Evolutionary conservation across 2,329 filamentous ascomycete species (phyloP).

Genomic region (Periconia sp.): DNA sequence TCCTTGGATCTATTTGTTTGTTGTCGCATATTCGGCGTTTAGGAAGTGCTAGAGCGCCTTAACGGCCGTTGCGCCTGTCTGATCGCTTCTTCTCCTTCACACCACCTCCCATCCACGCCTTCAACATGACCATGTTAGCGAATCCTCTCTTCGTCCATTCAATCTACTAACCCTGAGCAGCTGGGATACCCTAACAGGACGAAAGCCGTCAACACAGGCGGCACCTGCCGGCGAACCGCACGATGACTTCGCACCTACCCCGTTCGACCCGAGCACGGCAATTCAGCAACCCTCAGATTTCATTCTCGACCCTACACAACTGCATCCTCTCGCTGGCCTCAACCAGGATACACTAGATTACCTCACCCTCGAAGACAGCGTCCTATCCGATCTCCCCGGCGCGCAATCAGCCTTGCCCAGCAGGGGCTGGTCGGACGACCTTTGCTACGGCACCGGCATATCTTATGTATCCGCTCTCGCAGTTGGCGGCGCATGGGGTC

Average conservation of each 20-base stretch:
- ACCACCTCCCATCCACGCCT: conserved; percentile 18
- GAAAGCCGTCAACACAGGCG: conserved; percentile 57
- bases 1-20: conserved; percentile 11
- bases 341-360: conserved; percentile 95
- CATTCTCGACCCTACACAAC: conserved; percentile 83
- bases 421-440: conserved; percentile 95
- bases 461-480: conserved; percentile 90
- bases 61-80: conserved; percentile 23
- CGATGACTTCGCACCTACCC: conserved; percentile 58
- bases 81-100: conserved; percentile 17
- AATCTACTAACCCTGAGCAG: too few species aligned
- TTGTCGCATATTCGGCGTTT: conserved; percentile 26
- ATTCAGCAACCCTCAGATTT: conserved; percentile 85
- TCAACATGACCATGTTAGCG: conserved; percentile 47
- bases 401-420: conserved; percentile 88
- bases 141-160: too few species aligned
- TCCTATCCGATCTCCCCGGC: conserved; percentile 84
- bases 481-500: conserved; percentile 87
- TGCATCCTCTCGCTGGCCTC: conserved; percentile 92
- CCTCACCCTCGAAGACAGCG: conserved; percentile 89
- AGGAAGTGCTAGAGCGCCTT: conserved; percentile 19
- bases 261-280: conserved; percentile 73
- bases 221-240: conserved; percentile 49
- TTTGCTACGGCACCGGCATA: conserved; percentile 95
- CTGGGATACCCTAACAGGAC: conserved; percentile 66